These are phyloP conservation scores for Serpula lacrymans DNA, from an alignment of 768 basidiomycete genomes.

Conservation along the genomic window DNA sequence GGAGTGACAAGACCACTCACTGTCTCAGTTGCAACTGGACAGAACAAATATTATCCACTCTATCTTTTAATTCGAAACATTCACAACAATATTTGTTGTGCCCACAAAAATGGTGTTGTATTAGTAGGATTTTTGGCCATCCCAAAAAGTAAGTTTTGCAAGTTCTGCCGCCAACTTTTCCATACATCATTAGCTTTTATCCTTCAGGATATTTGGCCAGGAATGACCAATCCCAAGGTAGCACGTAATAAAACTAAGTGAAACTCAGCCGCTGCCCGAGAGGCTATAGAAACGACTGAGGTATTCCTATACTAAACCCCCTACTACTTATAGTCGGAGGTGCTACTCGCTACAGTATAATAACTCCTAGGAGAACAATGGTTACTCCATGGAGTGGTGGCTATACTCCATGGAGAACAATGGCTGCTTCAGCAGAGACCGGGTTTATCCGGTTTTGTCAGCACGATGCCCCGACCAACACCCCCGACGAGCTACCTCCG, in stretches of 20 bases:
- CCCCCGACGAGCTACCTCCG: conserved; percentile 24
- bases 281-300: too few species aligned
- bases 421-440: too few species aligned
- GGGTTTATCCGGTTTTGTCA: too few species aligned
- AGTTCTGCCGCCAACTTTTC: conserved; percentile 27
- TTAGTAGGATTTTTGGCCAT: conserved; percentile 16
- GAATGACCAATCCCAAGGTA: conserved; percentile 26
- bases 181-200: conserved; percentile 27
- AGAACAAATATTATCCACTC: conserved; percentile 36
- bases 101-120: conserved; percentile 12
- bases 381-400: too few species aligned
- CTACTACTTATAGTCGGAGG: too few species aligned
- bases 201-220: conserved; percentile 17
- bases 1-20: conserved; percentile 40
- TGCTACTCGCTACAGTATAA: too few species aligned
- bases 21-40: conserved; percentile 37
- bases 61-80: conserved; percentile 29
- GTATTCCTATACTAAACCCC: too few species aligned
- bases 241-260: too few species aligned
- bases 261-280: too few species aligned
- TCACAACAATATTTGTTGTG: conserved; percentile 17
- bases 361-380: too few species aligned
- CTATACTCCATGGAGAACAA: too few species aligned
- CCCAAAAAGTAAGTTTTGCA: conserved; percentile 24
- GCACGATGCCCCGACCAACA: conserved; percentile 25